These are phyloP conservation scores for Cetraspora pellucida DNA, from an alignment of 192 early-diverging fungal genomes.

Conservation along the genomic window DNA sequence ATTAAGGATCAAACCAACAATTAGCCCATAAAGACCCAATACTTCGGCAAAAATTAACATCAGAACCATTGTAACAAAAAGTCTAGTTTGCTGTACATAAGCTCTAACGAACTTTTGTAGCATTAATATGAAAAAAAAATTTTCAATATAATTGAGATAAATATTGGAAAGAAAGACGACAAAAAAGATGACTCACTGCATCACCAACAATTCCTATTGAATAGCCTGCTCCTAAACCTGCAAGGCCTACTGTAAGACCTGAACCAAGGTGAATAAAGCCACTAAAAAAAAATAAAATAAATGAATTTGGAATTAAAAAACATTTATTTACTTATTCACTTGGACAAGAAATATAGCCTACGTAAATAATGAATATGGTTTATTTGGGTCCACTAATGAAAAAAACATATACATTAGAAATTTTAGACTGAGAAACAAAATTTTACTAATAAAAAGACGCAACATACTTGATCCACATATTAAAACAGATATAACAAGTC, in stretches of 20 bases:
- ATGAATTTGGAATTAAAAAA: not conserved
- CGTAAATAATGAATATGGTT: conserved; percentile 33
- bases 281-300: conserved; percentile 50
- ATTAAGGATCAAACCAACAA: conserved; percentile 97
- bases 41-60: conserved; percentile 99
- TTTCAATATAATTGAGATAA: not conserved
- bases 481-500: conserved; percentile 93
- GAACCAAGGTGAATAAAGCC: conserved; percentile 93
- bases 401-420: conserved; percentile 2
- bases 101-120: conserved; percentile 70
- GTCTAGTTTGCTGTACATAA: conserved; percentile 84
- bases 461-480: conserved; percentile 76
- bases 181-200: conserved; percentile 55
- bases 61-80: conserved; percentile 93
- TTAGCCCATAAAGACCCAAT: conserved; percentile 93
- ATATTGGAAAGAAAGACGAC: not conserved
- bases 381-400: conserved; percentile 34
- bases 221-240: conserved; percentile 93
- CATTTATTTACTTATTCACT: not conserved
- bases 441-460: conserved; percentile 45
- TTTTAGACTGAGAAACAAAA: not conserved
- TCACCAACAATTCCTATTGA: conserved; percentile 98
- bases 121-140: not conserved
- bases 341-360: not conserved
- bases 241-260: conserved; percentile 88